Evolutionary conservation across 139 green algal genomes (phyloP), one percentile per base, ranked within the genome.

Genomic region (Haematococcus sp.): DNA sequence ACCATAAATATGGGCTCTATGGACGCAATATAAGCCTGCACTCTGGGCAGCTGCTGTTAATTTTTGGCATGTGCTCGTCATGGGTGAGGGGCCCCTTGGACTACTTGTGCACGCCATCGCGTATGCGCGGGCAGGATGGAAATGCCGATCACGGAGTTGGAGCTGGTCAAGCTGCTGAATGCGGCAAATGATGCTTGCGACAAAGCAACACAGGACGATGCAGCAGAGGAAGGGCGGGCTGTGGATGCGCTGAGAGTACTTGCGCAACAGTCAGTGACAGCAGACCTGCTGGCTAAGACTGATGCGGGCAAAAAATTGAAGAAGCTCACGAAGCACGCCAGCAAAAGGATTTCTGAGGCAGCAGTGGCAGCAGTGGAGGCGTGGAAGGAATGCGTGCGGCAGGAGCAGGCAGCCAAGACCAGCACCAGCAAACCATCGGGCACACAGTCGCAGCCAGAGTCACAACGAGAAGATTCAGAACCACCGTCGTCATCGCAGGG

Each of bases 291-390:
- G 13, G 68, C 76, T 16, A 82, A 88, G 9, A 95, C 89, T 22
- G 83, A 93, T 31, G 92, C 87, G 2, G 93, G 92, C 46, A 96
- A 94, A 66, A 83, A 77, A 17, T 28, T 97, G 4, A 86, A 91
- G 43, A 86, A 90, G 67, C 83, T 97, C 0, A 73, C 55, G 55
- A 97, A 97, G 75, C 86, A 89, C 79, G 43, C 20, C 22, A 58
- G 82, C 20, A 20, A 43, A 16, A 61, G 58, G 2, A 68, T 96
- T 3, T 63, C 87, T 28, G 68, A 63, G 9, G 86, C 84, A 32
- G 91, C 92, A 4, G 74, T 67, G 0, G 65, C 77, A 4, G 84
- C 87, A 1, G 76, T 97, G 19, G 73, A 88, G 4, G 72, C 76
- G 0, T 97, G 93, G 92, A 96, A 96, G 63, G 79, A 88, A 1